Evolutionary conservation across 75 land plant species (phyloP), one percentile per base, ranked within the genome.

Genomic region (Cunninghamia lanceolata): DNA sequence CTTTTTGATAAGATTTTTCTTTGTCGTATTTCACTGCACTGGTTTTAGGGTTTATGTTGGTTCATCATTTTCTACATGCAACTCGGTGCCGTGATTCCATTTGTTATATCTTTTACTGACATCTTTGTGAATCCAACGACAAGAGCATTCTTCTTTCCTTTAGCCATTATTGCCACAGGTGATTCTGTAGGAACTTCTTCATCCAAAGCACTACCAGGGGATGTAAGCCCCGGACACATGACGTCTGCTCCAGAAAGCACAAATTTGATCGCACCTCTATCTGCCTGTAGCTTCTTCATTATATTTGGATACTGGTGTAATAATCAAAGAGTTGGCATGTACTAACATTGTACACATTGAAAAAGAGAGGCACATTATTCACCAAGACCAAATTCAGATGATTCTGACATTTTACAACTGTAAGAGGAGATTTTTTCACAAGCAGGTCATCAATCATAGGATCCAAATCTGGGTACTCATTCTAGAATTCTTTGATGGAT

Each of bases 91-190:
- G n/a, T n/a, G n/a, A n/a, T n/a, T n/a, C n/a, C n/a, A n/a, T n/a
- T n/a, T n/a, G n/a, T n/a, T n/a, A 98, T 98, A 89, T 95, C 97
- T 82, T 94, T 93, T 30, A 99, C 99, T 53, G 99, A 96, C 96
- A 98, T 92, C 89, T 98, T 98, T 78, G 99, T 98, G 87, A 95
- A 98, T 34, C 99, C 99, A 89, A 98, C 96, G n/a, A 99, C 99
- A 63, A 98, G 92, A 66, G 99, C 99, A 92, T 98, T 95, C 70
- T 98, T 94, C 91, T 98, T 98, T 86, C 99, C 99, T 90, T 98
- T 97, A 74, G 99, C 99, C 99, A 96, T 96, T 86, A 98, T 93
- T 30, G 99, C 99, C 94, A 98, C 99, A 78, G 99, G 99, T 32
- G 92, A 91, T 87, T 98, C 99, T 54, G 91, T 95, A 15, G 76